phyloP scores from a whole-genome alignment of 2,329 filamentous ascomycete species.

The Aspergillus pseudoterreus region DNA sequence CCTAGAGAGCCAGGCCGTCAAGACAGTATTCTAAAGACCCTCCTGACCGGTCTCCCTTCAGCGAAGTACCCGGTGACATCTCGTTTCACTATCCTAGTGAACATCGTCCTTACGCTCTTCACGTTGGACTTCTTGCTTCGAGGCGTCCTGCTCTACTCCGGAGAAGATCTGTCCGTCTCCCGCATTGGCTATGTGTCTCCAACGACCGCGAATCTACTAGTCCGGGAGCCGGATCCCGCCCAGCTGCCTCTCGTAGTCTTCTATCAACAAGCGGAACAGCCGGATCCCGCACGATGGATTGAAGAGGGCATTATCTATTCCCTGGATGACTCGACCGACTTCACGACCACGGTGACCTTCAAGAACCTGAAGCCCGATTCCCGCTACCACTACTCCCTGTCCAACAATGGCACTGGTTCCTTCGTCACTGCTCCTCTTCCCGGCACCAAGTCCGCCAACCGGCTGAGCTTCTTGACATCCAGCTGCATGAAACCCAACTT shows the following conservation, averaged over 20 bases:
- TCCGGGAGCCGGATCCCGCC: slow-evolving; percentile 75
- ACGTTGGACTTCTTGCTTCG: slow-evolving; percentile 75
- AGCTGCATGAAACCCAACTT: slow-evolving; percentile 91
- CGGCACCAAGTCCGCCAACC: slow-evolving; percentile 61
- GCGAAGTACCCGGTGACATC: slow-evolving; percentile 65
- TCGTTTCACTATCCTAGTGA: slow-evolving; percentile 66
- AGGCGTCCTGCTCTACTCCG: slow-evolving; percentile 65
- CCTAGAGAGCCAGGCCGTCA: slow-evolving; percentile 3
- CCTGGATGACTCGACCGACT: slow-evolving; percentile 77
- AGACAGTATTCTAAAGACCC: slow-evolving; percentile 53
- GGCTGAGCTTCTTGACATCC: slow-evolving; percentile 86
- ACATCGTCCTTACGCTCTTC: slow-evolving; percentile 64
- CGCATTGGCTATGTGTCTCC: slow-evolving; percentile 84
- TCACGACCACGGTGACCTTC: slow-evolving; percentile 67
- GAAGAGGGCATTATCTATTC: slow-evolving; percentile 63
- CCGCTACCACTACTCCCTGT: slow-evolving; percentile 77
- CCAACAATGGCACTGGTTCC: slow-evolving; percentile 79
- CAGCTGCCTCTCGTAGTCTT: slow-evolving; percentile 74
- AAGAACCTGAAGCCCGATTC: slow-evolving; percentile 66
- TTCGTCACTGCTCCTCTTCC: slow-evolving; percentile 73
- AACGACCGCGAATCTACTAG: slow-evolving; percentile 71
- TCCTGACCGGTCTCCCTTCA: slow-evolving; percentile 74
- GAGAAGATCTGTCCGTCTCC: slow-evolving; percentile 75
- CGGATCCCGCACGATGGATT: slow-evolving; percentile 49
- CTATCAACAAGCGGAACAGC: slow-evolving; percentile 43